These are phyloP conservation scores for Monilinia aucupariae DNA, from an alignment of 2,329 filamentous ascomycete species.

Conservation along the genomic window DNA sequence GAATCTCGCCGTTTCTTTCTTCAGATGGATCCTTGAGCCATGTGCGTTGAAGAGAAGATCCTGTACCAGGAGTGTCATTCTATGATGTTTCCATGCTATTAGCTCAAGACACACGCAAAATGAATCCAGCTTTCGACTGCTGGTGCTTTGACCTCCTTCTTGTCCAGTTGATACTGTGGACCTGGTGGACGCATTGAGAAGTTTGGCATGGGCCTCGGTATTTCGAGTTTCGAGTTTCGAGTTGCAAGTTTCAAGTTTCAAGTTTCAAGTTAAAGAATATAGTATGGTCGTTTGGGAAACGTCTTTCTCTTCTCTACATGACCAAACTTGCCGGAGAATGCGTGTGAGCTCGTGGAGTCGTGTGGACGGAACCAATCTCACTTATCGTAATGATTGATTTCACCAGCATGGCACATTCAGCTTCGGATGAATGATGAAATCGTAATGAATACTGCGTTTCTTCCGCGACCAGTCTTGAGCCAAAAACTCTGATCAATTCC, in stretches of 20 bases:
- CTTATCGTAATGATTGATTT: background rate
- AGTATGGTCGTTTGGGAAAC: background rate
- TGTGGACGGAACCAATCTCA: background rate
- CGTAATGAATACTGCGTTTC: background rate
- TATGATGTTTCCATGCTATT: background rate
- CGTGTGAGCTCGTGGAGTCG: background rate
- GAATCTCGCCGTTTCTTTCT: too few species aligned
- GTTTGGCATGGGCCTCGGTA: background rate
- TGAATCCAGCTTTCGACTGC: background rate
- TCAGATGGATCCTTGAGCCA: too few species aligned
- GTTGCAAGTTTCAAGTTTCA: background rate
- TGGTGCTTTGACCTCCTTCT: background rate
- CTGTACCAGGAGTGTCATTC: background rate
- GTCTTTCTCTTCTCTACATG: background rate
- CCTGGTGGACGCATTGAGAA: background rate
- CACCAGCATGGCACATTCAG: too few species aligned
- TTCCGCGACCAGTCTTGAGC: background rate
- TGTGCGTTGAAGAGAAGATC: background rate
- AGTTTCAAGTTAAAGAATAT: background rate
- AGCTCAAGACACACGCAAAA: background rate
- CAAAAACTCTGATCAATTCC: background rate
- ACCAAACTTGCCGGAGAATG: background rate
- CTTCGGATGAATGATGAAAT: rapidly evolving
- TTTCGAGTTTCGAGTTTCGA: conserved; percentile 1
- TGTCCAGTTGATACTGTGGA: background rate